Evolutionary conservation across 2,329 filamentous ascomycete species (phyloP).

Genomic region (Colletotrichum sp.): DNA sequence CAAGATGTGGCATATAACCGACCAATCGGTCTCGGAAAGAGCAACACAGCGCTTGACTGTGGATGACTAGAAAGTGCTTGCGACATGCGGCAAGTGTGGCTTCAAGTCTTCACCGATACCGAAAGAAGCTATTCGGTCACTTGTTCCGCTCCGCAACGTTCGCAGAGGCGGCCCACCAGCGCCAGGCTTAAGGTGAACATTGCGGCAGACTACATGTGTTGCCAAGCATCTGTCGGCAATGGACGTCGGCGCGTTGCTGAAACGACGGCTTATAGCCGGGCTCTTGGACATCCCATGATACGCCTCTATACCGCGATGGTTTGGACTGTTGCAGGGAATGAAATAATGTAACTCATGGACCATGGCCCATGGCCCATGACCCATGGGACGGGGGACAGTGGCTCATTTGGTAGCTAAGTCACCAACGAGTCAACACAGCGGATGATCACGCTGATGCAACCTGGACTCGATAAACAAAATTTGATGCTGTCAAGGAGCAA

Average conservation of each 20-base stretch:
- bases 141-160: neutral
- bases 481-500: neutral
- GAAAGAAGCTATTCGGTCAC: neutral
- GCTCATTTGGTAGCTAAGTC: accelerated
- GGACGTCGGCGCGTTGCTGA: neutral
- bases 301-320: neutral
- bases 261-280: neutral
- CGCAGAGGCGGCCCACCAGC: neutral
- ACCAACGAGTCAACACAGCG: neutral
- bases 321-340: neutral
- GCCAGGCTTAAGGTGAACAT: neutral
- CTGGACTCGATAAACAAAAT: neutral
- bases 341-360: neutral
- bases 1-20: too few species aligned
- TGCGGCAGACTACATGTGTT: neutral
- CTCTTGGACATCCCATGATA: neutral
- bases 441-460: accelerated
- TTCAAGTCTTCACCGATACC: neutral
- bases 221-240: neutral
- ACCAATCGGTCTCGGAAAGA: too few species aligned
- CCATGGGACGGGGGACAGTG: accelerated
- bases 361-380: neutral
- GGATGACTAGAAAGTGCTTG: too few species aligned
- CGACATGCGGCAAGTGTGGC: too few species aligned
- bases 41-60: too few species aligned